Base-by-base conservation (phyloP, 2,329 filamentous ascomycete species). In the Fusarium dimerum region DNA sequence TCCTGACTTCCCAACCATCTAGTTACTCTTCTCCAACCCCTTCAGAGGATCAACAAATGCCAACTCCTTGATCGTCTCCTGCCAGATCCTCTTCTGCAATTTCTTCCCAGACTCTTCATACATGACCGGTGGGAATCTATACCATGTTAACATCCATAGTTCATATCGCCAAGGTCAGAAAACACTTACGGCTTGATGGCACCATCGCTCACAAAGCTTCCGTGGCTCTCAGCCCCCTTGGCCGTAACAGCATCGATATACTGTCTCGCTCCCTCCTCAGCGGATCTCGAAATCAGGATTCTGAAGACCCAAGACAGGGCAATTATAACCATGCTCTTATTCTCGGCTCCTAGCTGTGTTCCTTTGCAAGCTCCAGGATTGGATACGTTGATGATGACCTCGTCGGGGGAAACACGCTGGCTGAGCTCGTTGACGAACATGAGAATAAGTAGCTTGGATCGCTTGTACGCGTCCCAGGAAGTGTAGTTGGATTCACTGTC, bases 331-430 rank as follows among this genome's bases (percentile, higher is more conserved):
- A 60, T 29, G 3, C 63, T 59, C 2, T 54, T 43, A 0, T 62
- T 56, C 1, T 76, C 70, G 3, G 73, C 66, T 16, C 60, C 57
- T 6, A 83, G 67, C 0, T 67, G 62, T 0, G 80, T 81, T 5
- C 75, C 78, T 15, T 66, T 71, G 16, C 72, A 68, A 13, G 70
- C 72, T 0, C 75, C 79, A 0, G 79, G 79, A 15, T 77, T 77
- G 5, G 73, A 74, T 1, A 77, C 57, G 47, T 81, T 81, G 45
- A 81, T 62, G 9, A 76, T 58, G 2, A 78, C 72, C 16, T 77
- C 70, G 5, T 75, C 66, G 0, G 70, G 58, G 0, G 69, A 65
- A 1, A 78, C 69, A 16, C 67, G 62, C 8, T 73, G 69, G 12
- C 66, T 60, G 0, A 78, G 59, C 47, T 73, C 73, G 51, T 60